Evolutionary conservation across 1,139 yeast species (phyloP), one percentile per base, ranked within the genome.

Genomic region (Nakaseomyces delphensis): DNA sequence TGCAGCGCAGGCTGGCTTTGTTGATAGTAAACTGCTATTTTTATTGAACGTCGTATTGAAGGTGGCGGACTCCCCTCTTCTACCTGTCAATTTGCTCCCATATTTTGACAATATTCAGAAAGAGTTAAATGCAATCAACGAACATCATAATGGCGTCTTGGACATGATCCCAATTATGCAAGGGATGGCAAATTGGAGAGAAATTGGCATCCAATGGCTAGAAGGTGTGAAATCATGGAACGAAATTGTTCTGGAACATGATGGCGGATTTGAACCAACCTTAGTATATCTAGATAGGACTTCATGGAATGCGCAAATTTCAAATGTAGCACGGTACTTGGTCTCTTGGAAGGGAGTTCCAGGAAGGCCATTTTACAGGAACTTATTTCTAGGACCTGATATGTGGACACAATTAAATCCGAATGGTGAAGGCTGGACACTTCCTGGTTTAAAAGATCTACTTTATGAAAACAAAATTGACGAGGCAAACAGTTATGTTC

Each of bases 161-260:
- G 31, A 36, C 15, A 2, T 36, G 30, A 5, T 8, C 14, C 21
- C 15, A 19, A 13, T 36, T 3, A 36, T 16, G 19, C 21, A 23
- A 19, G 39, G 30, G 8, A 9, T 36, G 2, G 23, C 39, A 8
- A 16, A 23, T 25, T 36, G 39, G 39, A 36, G 20, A 16, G 30
- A 15, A 15, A 36, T 36, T 36, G 39, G 23, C 15, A 23, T 16
- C 9, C 39, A 36, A 15, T 25, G 30, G 29, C 14, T 16, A 8
- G 39, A 36, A 16, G 29, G 39, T 4, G 23, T 36, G 1, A 24
- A 36, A 43, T 23, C 47, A 42, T 10, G 45, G 43, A 16, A 45
- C 43, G 44, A 42, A 6, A 55, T 39, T 40, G 37, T 33, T 2
- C 4, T 33, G 9, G 28, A 21, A 13, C 39, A 36, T 23, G 39